A percentile compares a stretch with the other conserved stretches of the same genome.
These are phyloP conservation scores for Thelephora terrestris DNA, from an alignment of 1,284 basidiomycete genomes.

Conservation along the genomic window DNA sequence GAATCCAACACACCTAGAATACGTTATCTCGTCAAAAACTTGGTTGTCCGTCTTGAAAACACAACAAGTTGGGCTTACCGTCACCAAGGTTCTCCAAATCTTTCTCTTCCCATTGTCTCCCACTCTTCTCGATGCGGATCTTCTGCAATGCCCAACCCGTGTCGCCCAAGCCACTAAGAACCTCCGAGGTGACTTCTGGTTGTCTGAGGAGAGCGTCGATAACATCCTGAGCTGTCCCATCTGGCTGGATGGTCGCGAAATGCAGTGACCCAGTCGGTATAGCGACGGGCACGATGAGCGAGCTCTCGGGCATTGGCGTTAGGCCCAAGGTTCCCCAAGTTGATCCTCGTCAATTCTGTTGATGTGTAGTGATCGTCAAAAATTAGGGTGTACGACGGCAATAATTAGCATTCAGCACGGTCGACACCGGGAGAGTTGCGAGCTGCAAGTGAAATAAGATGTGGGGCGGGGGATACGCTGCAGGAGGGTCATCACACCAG, in stretches of 20 bases:
- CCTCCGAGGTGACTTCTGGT: slow-evolving; percentile 40
- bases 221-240: slow-evolving; percentile 49
- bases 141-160: slow-evolving; percentile 59
- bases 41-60: background rate
- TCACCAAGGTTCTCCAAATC: slow-evolving; percentile 54
- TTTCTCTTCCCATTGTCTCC: slow-evolving; percentile 59
- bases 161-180: slow-evolving; percentile 46
- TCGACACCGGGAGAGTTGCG: no score
- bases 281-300: slow-evolving; percentile 50
- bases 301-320: slow-evolving; percentile 22
- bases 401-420: no score
- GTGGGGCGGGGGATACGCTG: no score
- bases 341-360: no score
- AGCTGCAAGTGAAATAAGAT: no score
- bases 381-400: no score
- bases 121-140: slow-evolving; percentile 45
- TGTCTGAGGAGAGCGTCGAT: slow-evolving; percentile 37
- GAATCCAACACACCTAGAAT: slow-evolving; percentile 41
- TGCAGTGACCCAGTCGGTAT: slow-evolving; percentile 49
- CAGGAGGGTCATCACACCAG: no score
- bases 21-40: background rate
- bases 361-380: no score
- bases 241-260: slow-evolving; percentile 45
- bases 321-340: no score
- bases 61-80: slow-evolving; percentile 28